Evolutionary conservation across 2,329 filamentous ascomycete genomes (phyloP).

Genomic region (Calonectria ilicicola): DNA sequence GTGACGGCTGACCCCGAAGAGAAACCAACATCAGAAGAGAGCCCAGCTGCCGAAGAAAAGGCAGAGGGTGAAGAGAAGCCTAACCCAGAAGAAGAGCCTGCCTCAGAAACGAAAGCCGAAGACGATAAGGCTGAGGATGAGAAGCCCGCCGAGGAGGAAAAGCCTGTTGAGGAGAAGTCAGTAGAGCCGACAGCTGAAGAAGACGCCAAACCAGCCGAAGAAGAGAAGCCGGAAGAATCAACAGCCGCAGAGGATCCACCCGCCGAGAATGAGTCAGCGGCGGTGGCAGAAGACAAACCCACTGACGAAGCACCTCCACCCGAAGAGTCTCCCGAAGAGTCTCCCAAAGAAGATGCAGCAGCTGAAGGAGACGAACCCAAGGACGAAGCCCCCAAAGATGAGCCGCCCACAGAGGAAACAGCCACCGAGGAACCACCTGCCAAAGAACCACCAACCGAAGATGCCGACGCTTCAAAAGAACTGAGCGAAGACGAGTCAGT

Average conservation of each 20-base stretch:
- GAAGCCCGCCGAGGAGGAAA: slow-evolving; percentile 19
- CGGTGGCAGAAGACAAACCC: slow-evolving; percentile 27
- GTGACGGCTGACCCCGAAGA: slow-evolving; percentile 22
- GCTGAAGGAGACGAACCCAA: slow-evolving; percentile 17
- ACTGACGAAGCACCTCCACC: slow-evolving; percentile 18
- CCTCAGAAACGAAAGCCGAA: slow-evolving; percentile 2
- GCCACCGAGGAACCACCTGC: slow-evolving; percentile 11
- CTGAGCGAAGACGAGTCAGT: neutral
- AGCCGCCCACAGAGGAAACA: slow-evolving; percentile 9
- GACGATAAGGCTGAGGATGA: slow-evolving; percentile 15
- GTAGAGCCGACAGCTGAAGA: neutral
- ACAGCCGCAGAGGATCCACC: slow-evolving; percentile 1
- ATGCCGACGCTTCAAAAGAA: neutral
- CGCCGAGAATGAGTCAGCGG: slow-evolving; percentile 5
- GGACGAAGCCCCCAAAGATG: slow-evolving; percentile 15
- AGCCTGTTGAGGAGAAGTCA: slow-evolving; percentile 8
- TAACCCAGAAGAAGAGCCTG: slow-evolving; percentile 2
- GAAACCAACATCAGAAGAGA: neutral
- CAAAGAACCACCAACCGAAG: slow-evolving; percentile 8
- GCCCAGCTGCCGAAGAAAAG: neutral
- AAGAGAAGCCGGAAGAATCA: slow-evolving; percentile 10
- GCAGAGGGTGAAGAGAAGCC: neutral
- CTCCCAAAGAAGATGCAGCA: slow-evolving; percentile 18
- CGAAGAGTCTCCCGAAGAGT: slow-evolving; percentile 12
- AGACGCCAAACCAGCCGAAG: slow-evolving; percentile 10